A percentile compares a stretch with the other conserved stretches of the same genome.
phyloP scores from a whole-genome alignment of 768 basidiomycete species.

The Phanerochaete sordida region DNA sequence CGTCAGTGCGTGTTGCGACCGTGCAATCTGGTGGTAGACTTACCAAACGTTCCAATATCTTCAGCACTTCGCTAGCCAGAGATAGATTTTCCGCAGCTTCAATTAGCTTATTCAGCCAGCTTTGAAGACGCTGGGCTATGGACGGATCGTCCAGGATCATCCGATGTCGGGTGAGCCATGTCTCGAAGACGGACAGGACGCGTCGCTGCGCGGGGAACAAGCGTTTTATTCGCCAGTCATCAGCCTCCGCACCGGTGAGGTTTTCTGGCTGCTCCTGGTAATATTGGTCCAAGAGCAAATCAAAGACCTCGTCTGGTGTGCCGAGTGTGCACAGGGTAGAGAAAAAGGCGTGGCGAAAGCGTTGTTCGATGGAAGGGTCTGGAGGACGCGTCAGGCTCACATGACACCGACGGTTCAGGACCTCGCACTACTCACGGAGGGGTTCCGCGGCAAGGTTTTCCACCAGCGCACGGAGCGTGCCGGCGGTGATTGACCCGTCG shows the following conservation, averaged over 20 bases:
- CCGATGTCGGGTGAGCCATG: conserved; percentile 62
- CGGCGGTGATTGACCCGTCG: conserved; percentile 65
- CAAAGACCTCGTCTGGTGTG: conserved; percentile 63
- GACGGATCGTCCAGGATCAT: conserved; percentile 64
- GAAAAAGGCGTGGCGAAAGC: conserved; percentile 65
- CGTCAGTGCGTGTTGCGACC: no score
- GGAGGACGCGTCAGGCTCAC: neutral
- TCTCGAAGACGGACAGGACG: conserved; percentile 49
- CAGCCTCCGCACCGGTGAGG: conserved; percentile 47
- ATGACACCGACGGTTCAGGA: neutral
- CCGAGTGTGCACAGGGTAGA: conserved; percentile 83
- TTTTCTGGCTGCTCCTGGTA: conserved; percentile 43
- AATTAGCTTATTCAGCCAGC: conserved; percentile 44
- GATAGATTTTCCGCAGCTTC: conserved; percentile 37
- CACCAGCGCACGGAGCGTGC: conserved; percentile 68
- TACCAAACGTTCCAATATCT: conserved; percentile 55
- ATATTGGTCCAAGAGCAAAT: conserved; percentile 64
- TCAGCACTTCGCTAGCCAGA: conserved; percentile 46
- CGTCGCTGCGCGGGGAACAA: conserved; percentile 61
- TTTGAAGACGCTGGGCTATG: conserved; percentile 51
- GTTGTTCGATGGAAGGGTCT: conserved; percentile 23
- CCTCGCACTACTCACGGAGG: conserved; percentile 46
- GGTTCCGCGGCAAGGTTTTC: conserved; percentile 65
- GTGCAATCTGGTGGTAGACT: no score
- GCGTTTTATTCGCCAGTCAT: conserved; percentile 64